Conservation (phyloP, 2,329 filamentous ascomycete genomes). For the Stagonosporopsis vannaccii region DNA sequence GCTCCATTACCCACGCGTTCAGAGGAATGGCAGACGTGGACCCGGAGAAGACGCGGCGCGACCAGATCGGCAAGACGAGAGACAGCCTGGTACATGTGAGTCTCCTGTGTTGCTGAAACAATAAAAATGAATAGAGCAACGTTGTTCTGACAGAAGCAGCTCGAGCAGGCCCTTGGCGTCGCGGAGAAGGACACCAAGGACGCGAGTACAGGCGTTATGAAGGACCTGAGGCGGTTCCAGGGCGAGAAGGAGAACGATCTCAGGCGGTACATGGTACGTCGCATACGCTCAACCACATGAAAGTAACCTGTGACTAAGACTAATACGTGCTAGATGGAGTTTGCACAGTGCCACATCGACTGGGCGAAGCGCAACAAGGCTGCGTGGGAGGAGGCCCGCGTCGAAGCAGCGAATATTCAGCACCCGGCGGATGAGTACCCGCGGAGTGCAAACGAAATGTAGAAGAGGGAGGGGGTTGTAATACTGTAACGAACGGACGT, state of each 20-base stretch:
- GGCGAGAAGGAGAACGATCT: conserved; percentile 94
- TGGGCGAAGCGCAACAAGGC: conserved; percentile 93
- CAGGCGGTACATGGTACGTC: conserved; percentile 91
- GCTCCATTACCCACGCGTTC: conserved; percentile 91
- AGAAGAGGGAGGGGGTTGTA: background rate
- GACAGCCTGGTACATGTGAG: conserved; percentile 75
- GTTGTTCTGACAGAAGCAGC: conserved; percentile 56
- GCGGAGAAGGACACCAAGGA: conserved; percentile 93
- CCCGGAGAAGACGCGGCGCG: conserved; percentile 87
- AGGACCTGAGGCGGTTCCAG: conserved; percentile 92
- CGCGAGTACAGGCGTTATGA: conserved; percentile 85
- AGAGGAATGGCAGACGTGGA: conserved; percentile 97
- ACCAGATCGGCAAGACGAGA: conserved; percentile 93
- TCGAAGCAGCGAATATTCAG: conserved; percentile 88
- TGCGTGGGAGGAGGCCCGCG: conserved; percentile 89
- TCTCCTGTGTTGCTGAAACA: background rate
- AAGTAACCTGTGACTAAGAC: background rate
- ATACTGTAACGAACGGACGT: background rate
- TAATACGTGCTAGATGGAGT: conserved; percentile 71
- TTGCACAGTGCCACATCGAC: conserved; percentile 90
- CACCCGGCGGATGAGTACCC: conserved; percentile 33
- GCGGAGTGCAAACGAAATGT: conserved; percentile 27
- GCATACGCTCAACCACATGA: no score
- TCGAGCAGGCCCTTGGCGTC: conserved; percentile 89
- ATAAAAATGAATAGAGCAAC: background rate